Evolutionary conservation across 2,329 filamentous ascomycete genomes (phyloP), one percentile per base, ranked within the genome.

Genomic region (Dichotomopilus funicola): DNA sequence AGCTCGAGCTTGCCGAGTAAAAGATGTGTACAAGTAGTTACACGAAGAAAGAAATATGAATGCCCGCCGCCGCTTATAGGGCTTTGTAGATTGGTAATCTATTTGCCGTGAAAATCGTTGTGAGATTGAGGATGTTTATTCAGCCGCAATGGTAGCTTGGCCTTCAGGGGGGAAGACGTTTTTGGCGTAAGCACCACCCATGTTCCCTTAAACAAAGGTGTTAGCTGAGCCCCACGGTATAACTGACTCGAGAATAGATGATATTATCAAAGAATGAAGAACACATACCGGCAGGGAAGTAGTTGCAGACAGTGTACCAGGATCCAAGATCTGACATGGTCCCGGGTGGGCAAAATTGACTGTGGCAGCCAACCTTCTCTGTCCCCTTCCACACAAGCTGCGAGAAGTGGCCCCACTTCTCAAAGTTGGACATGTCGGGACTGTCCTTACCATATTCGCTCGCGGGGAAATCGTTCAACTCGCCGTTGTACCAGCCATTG

Each of bases 251-350:
- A 11, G 5, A 19, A 4, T 6, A 6, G 5, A 48, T 55, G 42
- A 34, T n/a, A 48, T 3, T 42, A 6, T 7, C 6, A 42, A 6
- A n/a, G 12, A 42, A n/a, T 6, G 40, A 42, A 42, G 13, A 8
- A 13, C 6, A 42, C 82, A 71, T 82, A 88, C 89, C 90, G 60
- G 83, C 74, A 59, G 83, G 79, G 62, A 74, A 75, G 76, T 96
- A 96, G 80, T 96, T 92, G 85, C 90, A 96, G 66, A 95, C 89
- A 35, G 88, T 91, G 77, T 83, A 90, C 73, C 81, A 84, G n/a
- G 83, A 73, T 40, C 77, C 78, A 75, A 83, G 70, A 62, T 67
- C 60, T 59, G 70, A 70, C 60, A 81, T 71, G 37, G 74, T 78
- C 55, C 78, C 78, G 38, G 72, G 65, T 10, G 70, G 64, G 72